A percentile compares a stretch with the other conserved stretches of the same genome.
These are phyloP conservation scores for Annona cherimola DNA, from an alignment of 164 flowering plant species.

Conservation along the genomic window DNA sequence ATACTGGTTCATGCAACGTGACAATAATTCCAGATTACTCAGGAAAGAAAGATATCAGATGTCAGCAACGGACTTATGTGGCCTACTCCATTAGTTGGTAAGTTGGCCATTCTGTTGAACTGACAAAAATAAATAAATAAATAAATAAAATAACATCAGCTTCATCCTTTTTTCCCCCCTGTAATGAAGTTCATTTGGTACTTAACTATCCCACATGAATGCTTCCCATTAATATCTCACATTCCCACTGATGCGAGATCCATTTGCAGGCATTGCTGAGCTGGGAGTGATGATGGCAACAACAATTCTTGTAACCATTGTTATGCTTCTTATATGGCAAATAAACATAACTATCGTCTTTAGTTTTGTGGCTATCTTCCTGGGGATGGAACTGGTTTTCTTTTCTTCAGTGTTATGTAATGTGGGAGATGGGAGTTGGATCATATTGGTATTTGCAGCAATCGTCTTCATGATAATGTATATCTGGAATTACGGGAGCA, in stretches of 20 bases:
- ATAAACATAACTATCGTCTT: conserved; percentile 71
- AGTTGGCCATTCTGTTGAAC: not conserved
- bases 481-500: conserved; percentile 97
- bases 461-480: conserved; percentile 78
- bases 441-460: conserved; percentile 72
- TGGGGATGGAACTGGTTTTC: conserved; percentile 78
- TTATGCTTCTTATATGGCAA: conserved; percentile 99
- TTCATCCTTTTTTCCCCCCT: not conserved
- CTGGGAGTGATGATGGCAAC: conserved; percentile 97
- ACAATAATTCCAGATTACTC: too few species aligned
- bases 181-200: not conserved
- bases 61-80: too few species aligned
- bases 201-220: not conserved
- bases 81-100: not conserved
- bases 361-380: conserved; percentile 55
- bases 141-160: not conserved
- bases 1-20: too few species aligned
- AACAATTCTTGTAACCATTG: conserved; percentile 74
- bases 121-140: not conserved
- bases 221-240: not conserved
- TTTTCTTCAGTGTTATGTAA: conserved; percentile 85
- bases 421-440: conserved; percentile 96
- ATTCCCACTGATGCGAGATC: conserved; percentile 7
- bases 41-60: too few species aligned
- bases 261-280: conserved; percentile 80